Percentiles rank a stretch among this genome's conserved stretches.
phyloP scores from a whole-genome alignment of 2,329 filamentous ascomycete species.

The Trichoderma gracile region DNA sequence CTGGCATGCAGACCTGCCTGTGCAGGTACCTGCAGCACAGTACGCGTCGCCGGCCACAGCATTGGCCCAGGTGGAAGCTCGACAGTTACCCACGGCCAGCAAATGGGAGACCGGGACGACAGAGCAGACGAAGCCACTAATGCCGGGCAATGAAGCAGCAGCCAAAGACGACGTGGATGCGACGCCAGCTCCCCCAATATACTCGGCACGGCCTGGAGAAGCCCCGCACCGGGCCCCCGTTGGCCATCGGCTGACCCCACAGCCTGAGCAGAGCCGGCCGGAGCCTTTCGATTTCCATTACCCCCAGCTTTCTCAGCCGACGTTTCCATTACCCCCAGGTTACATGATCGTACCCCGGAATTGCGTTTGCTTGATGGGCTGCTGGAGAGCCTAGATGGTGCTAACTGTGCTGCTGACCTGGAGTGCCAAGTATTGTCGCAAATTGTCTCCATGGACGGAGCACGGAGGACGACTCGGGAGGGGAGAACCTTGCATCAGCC shows the following conservation, averaged over 20 bases:
- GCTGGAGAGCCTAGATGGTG: neutral
- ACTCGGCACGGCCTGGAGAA: constrained; percentile 23
- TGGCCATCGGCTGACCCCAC: constrained; percentile 26
- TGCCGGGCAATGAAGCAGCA: constrained; percentile 7
- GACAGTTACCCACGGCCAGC: neutral
- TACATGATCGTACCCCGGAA: constrained; percentile 39
- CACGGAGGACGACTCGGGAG: neutral
- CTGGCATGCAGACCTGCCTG: neutral
- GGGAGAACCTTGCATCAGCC: neutral
- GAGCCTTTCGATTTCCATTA: constrained; percentile 37
- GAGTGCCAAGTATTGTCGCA: neutral
- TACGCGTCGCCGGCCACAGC: neutral
- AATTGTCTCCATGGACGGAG: constrained; percentile 8
- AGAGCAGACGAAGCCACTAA: constrained; percentile 8
- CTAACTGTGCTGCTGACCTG: constrained; percentile 20
- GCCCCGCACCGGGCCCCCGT: constrained; percentile 24
- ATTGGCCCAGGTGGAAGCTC: neutral
- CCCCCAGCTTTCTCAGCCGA: constrained; percentile 39
- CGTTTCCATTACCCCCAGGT: constrained; percentile 43
- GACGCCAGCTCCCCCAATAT: constrained; percentile 19
- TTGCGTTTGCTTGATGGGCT: neutral
- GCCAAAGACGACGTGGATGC: constrained; percentile 7
- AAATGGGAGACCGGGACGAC: neutral
- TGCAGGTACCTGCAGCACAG: neutral
- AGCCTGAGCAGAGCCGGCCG: constrained; percentile 16